Evolutionary conservation across 106 monocot species (phyloP), one percentile per base, ranked within the genome.

Genomic region (Narthecium ossifragum): DNA sequence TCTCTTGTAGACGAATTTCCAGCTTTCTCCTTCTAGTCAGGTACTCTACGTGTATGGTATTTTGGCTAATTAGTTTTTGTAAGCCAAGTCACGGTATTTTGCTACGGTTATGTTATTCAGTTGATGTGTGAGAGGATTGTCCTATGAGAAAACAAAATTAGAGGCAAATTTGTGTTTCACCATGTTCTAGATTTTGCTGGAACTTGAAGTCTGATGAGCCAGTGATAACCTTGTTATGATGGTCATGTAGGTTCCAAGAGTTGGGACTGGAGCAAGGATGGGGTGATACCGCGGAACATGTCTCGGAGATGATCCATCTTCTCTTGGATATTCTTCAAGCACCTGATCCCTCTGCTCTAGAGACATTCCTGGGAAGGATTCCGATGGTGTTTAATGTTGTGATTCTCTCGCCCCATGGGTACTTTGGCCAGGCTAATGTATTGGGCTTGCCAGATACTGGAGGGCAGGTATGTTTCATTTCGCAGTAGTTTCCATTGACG

Each of bases 381-480:
- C 88, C 93, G 6, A 93, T 93, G 93, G 80, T 93, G 33, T 89
- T 88, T 60, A 89, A 85, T 79, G 88, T 93, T 10, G 93, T 93
- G 4, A 75, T 93, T 62, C 55, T 93, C 55, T 93, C 93, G 60
- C 88, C 93, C 18, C 93, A 93, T 80, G 93, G 93, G 7, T 89
- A 77, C 68, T 93, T 93, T 58, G 88, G 88, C 49, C 93, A 93
- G 64, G 88, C 93, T 22, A 85, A 88, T 82, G 93, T 88, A 5
- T 74, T 93, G 20, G 93, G 93, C 9, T 64, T 89, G 62, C 93
- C 88, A 23, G 93, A 93, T 66, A 89, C 93, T 34, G 93, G 93
- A 31, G 93, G 93, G 26, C 93, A 93, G 88, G 93, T 93, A 82
- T 2, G n/a, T n/a, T n/a, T n/a, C n/a, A n/a, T 46, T 53, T 9